These are phyloP conservation scores for Podaxis sp. DNA, from an alignment of 768 basidiomycete genomes.

Conservation along the genomic window DNA sequence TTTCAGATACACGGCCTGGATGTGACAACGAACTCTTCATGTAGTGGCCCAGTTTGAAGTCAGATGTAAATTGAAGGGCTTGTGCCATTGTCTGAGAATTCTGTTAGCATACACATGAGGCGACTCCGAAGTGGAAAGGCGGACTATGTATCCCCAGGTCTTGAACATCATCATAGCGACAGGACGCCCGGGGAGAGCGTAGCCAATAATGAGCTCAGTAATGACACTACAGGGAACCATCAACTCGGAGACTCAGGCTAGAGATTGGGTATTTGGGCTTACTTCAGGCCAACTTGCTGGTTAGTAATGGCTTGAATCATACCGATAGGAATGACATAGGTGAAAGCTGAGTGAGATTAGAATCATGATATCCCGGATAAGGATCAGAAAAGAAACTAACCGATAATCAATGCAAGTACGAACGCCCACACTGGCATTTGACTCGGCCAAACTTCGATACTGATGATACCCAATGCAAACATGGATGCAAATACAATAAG, in stretches of 20 bases:
- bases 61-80: slow-evolving; percentile 56
- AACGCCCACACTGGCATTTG: slow-evolving; percentile 43
- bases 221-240: slow-evolving; percentile 39
- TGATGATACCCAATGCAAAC: slow-evolving; percentile 64
- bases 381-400: slow-evolving; percentile 36
- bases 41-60: slow-evolving; percentile 72
- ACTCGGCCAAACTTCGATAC: slow-evolving; percentile 64
- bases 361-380: slow-evolving; percentile 20
- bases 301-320: slow-evolving; percentile 73
- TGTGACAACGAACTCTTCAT: slow-evolving; percentile 63
- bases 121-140: background rate
- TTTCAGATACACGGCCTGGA: background rate
- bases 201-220: slow-evolving; percentile 61
- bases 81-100: slow-evolving; percentile 47
- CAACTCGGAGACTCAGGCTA: background rate
- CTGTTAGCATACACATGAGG: background rate
- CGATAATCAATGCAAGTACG: slow-evolving; percentile 60
- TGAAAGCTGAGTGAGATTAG: slow-evolving; percentile 35
- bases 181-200: slow-evolving; percentile 68
- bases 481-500: slow-evolving; percentile 57
- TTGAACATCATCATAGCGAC: slow-evolving; percentile 76
- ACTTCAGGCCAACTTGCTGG: slow-evolving; percentile 68
- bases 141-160: slow-evolving; percentile 52
- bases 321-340: slow-evolving; percentile 68
- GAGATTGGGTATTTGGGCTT: slow-evolving; percentile 5